phyloP scores from a whole-genome alignment of 2,329 filamentous ascomycete species.

The Arthrocladium fulminans region DNA sequence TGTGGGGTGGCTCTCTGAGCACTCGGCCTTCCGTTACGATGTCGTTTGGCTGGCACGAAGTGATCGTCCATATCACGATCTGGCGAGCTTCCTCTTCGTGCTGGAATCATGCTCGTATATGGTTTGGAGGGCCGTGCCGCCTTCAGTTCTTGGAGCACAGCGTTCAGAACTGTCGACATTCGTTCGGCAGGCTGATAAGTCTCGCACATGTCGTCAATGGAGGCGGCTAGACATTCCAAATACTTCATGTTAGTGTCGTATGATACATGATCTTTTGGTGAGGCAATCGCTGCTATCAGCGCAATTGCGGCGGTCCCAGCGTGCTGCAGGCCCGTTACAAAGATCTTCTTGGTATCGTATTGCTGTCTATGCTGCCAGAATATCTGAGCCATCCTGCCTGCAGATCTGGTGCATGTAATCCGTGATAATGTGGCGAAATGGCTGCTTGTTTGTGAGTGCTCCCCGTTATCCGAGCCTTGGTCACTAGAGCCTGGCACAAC shows the following conservation, averaged over 20 bases:
- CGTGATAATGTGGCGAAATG: constrained; percentile 10
- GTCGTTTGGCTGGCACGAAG: constrained; percentile 1
- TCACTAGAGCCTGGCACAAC: not conserved
- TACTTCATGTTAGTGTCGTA: constrained; percentile 39
- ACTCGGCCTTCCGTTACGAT: not conserved
- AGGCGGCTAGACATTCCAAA: constrained; percentile 45
- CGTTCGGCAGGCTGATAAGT: constrained; percentile 47
- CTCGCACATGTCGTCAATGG: constrained; percentile 45
- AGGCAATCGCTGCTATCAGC: constrained; percentile 40
- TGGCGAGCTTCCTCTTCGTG: constrained; percentile 1
- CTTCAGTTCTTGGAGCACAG: constrained; percentile 42
- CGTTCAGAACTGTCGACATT: constrained; percentile 46
- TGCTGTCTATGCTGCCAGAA: constrained; percentile 10
- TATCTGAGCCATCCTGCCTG: constrained; percentile 10
- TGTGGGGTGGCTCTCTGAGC: not conserved
- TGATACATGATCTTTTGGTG: constrained; percentile 31
- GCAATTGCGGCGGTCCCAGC: constrained; percentile 46
- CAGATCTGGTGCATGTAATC: constrained; percentile 8
- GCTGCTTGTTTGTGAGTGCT: constrained; percentile 7
- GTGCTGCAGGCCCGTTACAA: constrained; percentile 12
- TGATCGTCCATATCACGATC: not conserved
- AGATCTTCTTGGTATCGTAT: constrained; percentile 9
- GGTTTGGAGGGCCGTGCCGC: not conserved
- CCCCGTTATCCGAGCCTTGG: constrained; percentile 2
- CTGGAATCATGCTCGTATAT: not conserved